Evolutionary conservation across 768 basidiomycete genomes (phyloP).

Genomic region (Trametes cinnabarina): DNA sequence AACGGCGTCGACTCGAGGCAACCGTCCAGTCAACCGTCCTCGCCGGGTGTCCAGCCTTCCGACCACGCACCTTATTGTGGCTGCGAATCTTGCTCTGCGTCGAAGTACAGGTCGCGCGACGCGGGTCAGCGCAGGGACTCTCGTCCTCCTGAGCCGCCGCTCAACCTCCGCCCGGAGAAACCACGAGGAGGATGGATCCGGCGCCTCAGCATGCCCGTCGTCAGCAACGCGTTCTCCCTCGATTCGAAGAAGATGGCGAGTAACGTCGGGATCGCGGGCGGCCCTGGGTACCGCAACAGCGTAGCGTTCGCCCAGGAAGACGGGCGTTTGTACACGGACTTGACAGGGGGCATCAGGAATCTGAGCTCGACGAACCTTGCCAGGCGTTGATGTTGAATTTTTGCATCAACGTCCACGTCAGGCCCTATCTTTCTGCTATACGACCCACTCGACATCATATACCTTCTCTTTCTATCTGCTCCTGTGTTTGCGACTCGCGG

Average conservation of each 20-base stretch:
- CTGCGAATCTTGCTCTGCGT: slow-evolving; percentile 60
- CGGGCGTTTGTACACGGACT: slow-evolving; percentile 40
- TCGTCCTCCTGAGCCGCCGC: slow-evolving; percentile 43
- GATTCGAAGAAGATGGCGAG: slow-evolving; percentile 47
- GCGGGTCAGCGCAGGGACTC: slow-evolving; percentile 33
- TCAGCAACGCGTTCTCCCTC: slow-evolving; percentile 51
- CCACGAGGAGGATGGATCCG: slow-evolving; percentile 69
- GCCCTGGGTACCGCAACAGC: slow-evolving; percentile 23
- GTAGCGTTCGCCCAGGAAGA: slow-evolving; percentile 44
- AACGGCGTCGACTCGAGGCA: slow-evolving; percentile 16
- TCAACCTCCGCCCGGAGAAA: slow-evolving; percentile 51
- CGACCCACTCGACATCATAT: too few relatives aligned
- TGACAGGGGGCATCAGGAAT: slow-evolving; percentile 41
- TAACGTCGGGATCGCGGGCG: slow-evolving; percentile 21
- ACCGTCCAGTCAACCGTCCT: slow-evolving; percentile 24
- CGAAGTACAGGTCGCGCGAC: slow-evolving; percentile 47
- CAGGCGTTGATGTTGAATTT: slow-evolving; percentile 40
- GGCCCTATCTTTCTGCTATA: too few relatives aligned
- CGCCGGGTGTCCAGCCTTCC: slow-evolving; percentile 26
- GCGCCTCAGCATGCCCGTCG: slow-evolving; percentile 70
- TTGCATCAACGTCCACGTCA: too few relatives aligned
- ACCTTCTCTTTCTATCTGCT: too few relatives aligned
- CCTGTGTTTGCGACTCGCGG: too few relatives aligned
- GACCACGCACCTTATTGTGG: slow-evolving; percentile 65
- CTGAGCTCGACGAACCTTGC: slow-evolving; percentile 53